phyloP scores from a whole-genome alignment of 495 filamentous ascomycete species.

The Bacidia gigantensis region DNA sequence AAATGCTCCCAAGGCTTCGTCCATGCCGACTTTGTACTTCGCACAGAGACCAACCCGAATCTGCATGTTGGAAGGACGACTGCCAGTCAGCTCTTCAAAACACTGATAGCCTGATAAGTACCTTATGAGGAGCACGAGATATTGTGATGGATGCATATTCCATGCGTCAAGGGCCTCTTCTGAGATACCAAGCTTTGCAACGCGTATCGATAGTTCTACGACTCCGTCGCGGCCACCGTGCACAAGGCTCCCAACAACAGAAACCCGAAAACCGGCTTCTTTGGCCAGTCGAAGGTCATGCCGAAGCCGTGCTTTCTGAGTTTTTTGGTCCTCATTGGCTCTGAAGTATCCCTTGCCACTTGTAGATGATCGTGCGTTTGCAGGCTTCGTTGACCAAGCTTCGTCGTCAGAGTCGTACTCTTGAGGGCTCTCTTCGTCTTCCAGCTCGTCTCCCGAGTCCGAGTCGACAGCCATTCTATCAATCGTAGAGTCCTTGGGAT shows the following conservation, averaged over 20 bases:
- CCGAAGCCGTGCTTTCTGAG: slow-evolving; percentile 30
- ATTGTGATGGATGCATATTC: slow-evolving; percentile 51
- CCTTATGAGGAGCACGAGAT: slow-evolving; percentile 64
- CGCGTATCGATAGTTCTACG: slow-evolving; percentile 45
- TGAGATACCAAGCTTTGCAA: slow-evolving; percentile 60
- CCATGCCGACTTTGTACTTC: slow-evolving; percentile 34
- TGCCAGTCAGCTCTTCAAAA: slow-evolving; percentile 34
- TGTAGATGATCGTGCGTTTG: slow-evolving; percentile 9
- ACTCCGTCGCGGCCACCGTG: slow-evolving; percentile 29
- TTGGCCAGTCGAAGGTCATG: slow-evolving; percentile 49
- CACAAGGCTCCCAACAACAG: slow-evolving; percentile 39
- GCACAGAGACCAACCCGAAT: slow-evolving; percentile 36
- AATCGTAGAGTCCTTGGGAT: slow-evolving; percentile 4
- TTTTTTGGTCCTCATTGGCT: slow-evolving; percentile 9
- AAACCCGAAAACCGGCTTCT: slow-evolving; percentile 62
- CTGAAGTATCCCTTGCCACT: background rate
- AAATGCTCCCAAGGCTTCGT: slow-evolving; percentile 38
- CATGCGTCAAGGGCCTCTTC: slow-evolving; percentile 66
- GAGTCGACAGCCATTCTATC: slow-evolving; percentile 14
- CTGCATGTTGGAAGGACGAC: slow-evolving; percentile 13
- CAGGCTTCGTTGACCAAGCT: slow-evolving; percentile 12
- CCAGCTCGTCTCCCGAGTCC: slow-evolving; percentile 15
- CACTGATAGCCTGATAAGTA: slow-evolving; percentile 45
- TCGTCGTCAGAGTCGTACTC: slow-evolving; percentile 11
- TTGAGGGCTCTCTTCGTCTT: slow-evolving; percentile 24